Evolutionary conservation across 2,329 filamentous ascomycete genomes (phyloP).

Genomic region (Cercospora brassicicola): DNA sequence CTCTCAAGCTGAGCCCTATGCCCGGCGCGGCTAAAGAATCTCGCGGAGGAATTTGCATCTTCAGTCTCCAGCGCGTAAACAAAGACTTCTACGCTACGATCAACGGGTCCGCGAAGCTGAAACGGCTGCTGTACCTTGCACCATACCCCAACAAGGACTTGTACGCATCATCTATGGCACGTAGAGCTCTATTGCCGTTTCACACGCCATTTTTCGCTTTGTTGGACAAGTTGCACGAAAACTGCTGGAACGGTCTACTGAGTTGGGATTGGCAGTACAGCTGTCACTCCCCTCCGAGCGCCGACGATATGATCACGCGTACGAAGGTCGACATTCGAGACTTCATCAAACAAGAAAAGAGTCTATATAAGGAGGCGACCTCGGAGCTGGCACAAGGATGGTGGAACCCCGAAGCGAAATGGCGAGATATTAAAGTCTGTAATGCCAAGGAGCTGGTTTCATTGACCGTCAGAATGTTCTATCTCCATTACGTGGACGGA

Average conservation of each 20-base stretch:
- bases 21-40: background rate
- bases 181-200: background rate
- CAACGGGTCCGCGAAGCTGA: background rate
- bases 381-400: background rate
- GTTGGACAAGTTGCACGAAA: background rate
- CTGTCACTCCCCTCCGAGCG: no score
- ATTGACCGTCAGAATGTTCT: background rate
- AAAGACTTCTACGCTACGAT: constrained; percentile 1
- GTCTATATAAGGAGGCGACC: background rate
- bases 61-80: background rate
- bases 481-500: no score
- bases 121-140: background rate
- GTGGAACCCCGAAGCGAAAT: background rate
- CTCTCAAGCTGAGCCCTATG: background rate
- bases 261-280: background rate
- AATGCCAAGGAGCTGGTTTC: background rate
- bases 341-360: background rate
- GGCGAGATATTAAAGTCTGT: background rate
- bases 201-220: background rate
- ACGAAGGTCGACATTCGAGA: no score
- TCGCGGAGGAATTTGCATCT: background rate
- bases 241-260: background rate
- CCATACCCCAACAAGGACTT: background rate
- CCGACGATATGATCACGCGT: background rate
- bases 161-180: background rate